A percentile compares a stretch with the other conserved stretches of the same genome.
Conservation (phyloP, 495 filamentous ascomycete species). For the Tuber brumale region DNA sequence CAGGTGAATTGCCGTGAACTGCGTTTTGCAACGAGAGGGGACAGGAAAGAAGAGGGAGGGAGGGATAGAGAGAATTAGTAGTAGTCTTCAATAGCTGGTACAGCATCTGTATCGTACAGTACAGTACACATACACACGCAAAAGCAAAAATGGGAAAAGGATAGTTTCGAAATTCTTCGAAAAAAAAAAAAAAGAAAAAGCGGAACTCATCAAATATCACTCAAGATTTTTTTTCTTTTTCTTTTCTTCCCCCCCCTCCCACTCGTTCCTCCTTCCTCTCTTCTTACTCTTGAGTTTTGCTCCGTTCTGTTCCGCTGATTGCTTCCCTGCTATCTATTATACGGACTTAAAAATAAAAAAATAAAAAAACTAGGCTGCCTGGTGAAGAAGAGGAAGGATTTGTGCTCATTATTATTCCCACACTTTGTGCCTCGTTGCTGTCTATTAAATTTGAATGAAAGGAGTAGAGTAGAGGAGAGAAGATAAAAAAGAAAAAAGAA, state of each 20-base stretch:
- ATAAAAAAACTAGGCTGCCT: background rate
- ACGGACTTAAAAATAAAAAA: background rate
- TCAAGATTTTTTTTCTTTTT: background rate
- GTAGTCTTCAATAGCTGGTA: background rate
- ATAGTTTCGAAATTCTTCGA: background rate
- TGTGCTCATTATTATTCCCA: background rate
- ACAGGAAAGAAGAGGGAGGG: background rate
- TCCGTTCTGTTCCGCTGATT: background rate
- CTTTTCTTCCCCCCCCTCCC: background rate
- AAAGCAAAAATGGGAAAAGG: background rate
- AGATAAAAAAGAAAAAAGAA: background rate
- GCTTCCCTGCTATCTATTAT: background rate
- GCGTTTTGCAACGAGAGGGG: background rate
- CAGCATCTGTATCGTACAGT: background rate
- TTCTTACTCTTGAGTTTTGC: background rate
- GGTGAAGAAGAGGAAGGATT: background rate
- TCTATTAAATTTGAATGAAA: background rate
- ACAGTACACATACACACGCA: background rate
- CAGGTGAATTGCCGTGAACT: slow-evolving; percentile 1
- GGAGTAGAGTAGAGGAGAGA: background rate
- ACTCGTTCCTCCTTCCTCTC: background rate
- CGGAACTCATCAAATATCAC: background rate
- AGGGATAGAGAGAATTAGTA: background rate
- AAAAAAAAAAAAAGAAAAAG: background rate
- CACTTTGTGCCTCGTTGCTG: background rate